A percentile compares a stretch with the other conserved stretches of the same genome.
phyloP scores from a whole-genome alignment of 352 stramenopile genomes.

The Phytophthora litchii region DNA sequence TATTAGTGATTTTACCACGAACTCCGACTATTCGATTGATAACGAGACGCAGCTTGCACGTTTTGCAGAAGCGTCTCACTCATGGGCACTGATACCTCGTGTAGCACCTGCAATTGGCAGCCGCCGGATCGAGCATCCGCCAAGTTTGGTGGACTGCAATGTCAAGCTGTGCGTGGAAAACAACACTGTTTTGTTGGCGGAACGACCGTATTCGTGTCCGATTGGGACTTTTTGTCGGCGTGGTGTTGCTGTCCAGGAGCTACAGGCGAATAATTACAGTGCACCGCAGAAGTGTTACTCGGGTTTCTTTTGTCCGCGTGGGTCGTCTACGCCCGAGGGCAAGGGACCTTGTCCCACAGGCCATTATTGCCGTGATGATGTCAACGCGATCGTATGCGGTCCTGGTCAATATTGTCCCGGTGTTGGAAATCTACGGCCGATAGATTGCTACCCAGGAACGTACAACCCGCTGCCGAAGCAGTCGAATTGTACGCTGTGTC shows the following conservation, averaged over 20 bases:
- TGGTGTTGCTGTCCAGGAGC: constrained; percentile 74
- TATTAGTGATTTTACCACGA: constrained; percentile 64
- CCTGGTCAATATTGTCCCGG: constrained; percentile 94
- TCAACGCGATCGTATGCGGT: constrained; percentile 92
- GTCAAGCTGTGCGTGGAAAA: constrained; percentile 55
- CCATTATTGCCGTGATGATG: constrained; percentile 94
- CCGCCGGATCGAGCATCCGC: constrained; percentile 69
- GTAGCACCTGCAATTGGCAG: constrained; percentile 54
- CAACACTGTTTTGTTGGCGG: constrained; percentile 62
- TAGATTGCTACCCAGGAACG: constrained; percentile 94
- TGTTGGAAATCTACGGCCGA: constrained; percentile 92
- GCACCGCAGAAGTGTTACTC: constrained; percentile 95
- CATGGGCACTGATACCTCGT: constrained; percentile 59
- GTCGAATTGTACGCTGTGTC: constrained; percentile 95
- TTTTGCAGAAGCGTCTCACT: constrained; percentile 54
- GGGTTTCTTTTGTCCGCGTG: constrained; percentile 96
- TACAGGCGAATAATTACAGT: constrained; percentile 89
- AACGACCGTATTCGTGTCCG: constrained; percentile 95
- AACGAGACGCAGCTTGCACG: constrained; percentile 67
- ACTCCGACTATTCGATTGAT: constrained; percentile 60
- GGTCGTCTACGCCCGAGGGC: constrained; percentile 92
- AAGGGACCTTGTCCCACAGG: constrained; percentile 94
- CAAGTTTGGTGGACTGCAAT: constrained; percentile 53
- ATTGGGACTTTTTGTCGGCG: constrained; percentile 93
- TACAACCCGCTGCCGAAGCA: constrained; percentile 87